These are phyloP conservation scores for Candida koratica DNA, from an alignment of 805 yeast species.

Conservation along the genomic window DNA sequence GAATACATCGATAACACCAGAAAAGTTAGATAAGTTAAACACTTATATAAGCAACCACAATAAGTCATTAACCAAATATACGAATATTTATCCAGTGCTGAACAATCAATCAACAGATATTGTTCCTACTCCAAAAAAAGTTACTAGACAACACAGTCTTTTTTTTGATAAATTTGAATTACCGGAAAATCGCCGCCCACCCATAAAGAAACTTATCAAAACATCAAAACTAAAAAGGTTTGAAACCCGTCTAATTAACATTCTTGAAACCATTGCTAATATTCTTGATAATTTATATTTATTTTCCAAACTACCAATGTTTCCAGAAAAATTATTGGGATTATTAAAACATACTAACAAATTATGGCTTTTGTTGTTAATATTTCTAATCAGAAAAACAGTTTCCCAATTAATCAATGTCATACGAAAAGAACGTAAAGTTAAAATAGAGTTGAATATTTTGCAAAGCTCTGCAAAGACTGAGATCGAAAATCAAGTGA, in stretches of 20 bases:
- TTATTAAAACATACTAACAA: slow-evolving; percentile 41
- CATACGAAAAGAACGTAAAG: slow-evolving; percentile 34
- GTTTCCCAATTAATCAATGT: slow-evolving; percentile 40
- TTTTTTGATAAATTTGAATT: slow-evolving; percentile 30
- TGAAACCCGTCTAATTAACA: slow-evolving; percentile 27
- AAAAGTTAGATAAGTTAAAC: slow-evolving; percentile 31
- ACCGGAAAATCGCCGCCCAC: slow-evolving; percentile 6
- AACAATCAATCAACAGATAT: slow-evolving; percentile 6
- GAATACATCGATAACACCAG: slow-evolving; percentile 34
- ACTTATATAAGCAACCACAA: slow-evolving; percentile 22
- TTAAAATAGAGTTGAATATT: slow-evolving; percentile 33
- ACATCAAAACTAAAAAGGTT: slow-evolving; percentile 28
- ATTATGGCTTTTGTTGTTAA: slow-evolving; percentile 39
- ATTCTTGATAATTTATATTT: slow-evolving; percentile 40
- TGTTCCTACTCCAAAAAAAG: not conserved
- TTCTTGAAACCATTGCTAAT: slow-evolving; percentile 36
- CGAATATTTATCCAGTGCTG: slow-evolving; percentile 19
- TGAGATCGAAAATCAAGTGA: slow-evolving; percentile 20
- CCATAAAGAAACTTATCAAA: slow-evolving; percentile 5
- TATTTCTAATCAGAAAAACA: slow-evolving; percentile 40
- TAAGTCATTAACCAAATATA: slow-evolving; percentile 9
- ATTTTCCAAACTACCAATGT: slow-evolving; percentile 41
- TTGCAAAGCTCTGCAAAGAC: slow-evolving; percentile 20
- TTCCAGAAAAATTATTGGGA: slow-evolving; percentile 30
- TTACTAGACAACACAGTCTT: slow-evolving; percentile 27